These are phyloP conservation scores for Clonostachys solani DNA, from an alignment of 2,329 filamentous ascomycete genomes.

Conservation along the genomic window DNA sequence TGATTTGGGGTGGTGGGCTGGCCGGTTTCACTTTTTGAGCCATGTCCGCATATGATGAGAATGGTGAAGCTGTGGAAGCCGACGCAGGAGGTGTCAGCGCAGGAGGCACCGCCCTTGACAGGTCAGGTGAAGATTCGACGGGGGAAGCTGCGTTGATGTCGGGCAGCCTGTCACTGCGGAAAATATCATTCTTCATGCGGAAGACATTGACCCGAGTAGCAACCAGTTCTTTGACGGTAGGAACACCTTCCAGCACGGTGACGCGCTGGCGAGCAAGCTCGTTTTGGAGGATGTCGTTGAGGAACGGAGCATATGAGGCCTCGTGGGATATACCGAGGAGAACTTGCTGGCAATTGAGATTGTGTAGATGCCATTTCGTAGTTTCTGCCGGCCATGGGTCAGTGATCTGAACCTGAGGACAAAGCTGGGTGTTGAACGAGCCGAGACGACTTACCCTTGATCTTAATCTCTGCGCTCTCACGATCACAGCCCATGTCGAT, in stretches of 20 bases:
- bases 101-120: constrained; percentile 8
- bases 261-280: constrained; percentile 35
- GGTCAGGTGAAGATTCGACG: constrained; percentile 2
- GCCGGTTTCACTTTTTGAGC: constrained; percentile 3
- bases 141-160: constrained; percentile 17
- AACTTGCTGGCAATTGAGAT: constrained; percentile 58
- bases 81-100: constrained; percentile 4
- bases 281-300: constrained; percentile 49
- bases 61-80: not conserved
- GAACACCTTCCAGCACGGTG: constrained; percentile 48
- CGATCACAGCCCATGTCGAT: constrained; percentile 57
- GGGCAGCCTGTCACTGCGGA: constrained; percentile 48
- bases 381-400: constrained; percentile 29
- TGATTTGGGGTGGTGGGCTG: constrained; percentile 29
- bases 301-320: constrained; percentile 53
- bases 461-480: constrained; percentile 55
- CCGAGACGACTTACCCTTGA: constrained; percentile 42
- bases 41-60: not conserved
- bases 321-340: constrained; percentile 60
- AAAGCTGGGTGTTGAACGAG: not conserved
- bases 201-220: constrained; percentile 40
- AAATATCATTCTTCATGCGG: constrained; percentile 40
- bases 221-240: constrained; percentile 43
- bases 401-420: not conserved
- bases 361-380: constrained; percentile 52